Base-by-base conservation (phyloP, 148 eudicot species). In the Oxyria digyna region DNA sequence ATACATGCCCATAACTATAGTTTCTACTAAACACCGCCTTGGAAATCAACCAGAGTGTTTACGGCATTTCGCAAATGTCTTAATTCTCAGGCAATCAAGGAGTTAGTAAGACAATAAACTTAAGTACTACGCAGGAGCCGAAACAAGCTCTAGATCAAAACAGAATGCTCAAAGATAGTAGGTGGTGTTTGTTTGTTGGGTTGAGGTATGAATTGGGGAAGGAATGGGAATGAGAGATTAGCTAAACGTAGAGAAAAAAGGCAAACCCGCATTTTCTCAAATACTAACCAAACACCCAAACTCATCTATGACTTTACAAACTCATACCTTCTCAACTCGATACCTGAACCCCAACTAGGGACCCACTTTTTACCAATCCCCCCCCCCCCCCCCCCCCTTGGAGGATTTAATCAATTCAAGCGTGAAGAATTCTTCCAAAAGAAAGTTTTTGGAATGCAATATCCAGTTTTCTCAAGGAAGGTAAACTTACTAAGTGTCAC, bases 401-500 rank as follows among this genome's bases (percentile, higher is more conserved):
- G 38, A 35, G 38, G 6, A 35, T 35, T 35, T 6, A 35, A 35
- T 6, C 6, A 6, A 35, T 35, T 35, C 3, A 6, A 35, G 38
- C 38, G 38, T 35, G 14, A 21, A 59, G 14, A 59, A 14, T 26
- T 29, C 18, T 59, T 27, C 65, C 65, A 27, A 59, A 14, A 27
- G 37, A 29, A 59, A 1, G 18, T 15, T 31, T 10, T 29, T 14
- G 31, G 15, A 31, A 59, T 59, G 15, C 9, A 29, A 15, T 14
- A 59, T 57, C 10, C 29, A 14, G 37, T 31, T 13, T 59, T 31
- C 20, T 31, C 31, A 23, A 29, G 13, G 65, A 13, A 59, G 65
- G 18, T 27, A 29, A 29, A 85, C 97, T 88, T 87, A 91, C 97
- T 91, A 2, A 91, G 77, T 12, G 97, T 91, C 10, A 91, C 90